Conservation (phyloP, 352 stramenopile genomes). For the Globisporangium irregulare region DNA sequence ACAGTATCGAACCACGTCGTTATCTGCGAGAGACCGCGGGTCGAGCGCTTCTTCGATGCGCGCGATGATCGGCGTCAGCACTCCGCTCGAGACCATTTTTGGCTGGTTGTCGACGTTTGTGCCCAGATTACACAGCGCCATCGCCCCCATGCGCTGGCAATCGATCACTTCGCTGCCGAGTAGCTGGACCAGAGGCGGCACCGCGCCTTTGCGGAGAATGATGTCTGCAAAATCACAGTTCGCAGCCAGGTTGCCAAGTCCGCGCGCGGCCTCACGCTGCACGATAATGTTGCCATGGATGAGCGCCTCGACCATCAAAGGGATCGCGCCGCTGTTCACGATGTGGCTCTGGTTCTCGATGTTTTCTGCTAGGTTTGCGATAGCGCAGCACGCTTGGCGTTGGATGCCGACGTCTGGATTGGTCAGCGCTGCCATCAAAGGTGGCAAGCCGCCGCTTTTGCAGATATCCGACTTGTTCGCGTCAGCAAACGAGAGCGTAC, state of each 20-base stretch:
- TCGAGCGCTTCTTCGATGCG: conserved; percentile 90
- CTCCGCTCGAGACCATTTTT: conserved; percentile 85
- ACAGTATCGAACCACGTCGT: conserved; percentile 95
- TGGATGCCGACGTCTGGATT: conserved; percentile 78
- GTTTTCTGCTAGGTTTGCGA: conserved; percentile 94
- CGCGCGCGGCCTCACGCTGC: conserved; percentile 91
- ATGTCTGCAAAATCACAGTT: conserved; percentile 95
- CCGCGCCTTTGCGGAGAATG: conserved; percentile 87
- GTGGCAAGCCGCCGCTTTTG: conserved; percentile 89
- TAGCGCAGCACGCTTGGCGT: conserved; percentile 91
- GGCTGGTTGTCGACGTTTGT: conserved; percentile 94
- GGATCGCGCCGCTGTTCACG: conserved; percentile 86
- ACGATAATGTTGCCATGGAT: conserved; percentile 72
- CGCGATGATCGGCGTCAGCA: conserved; percentile 87
- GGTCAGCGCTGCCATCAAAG: conserved; percentile 80
- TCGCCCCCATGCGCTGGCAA: conserved; percentile 94
- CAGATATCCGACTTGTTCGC: conserved; percentile 95
- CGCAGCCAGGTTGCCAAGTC: conserved; percentile 92
- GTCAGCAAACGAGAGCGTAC: conserved; percentile 90
- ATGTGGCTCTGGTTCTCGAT: conserved; percentile 93
- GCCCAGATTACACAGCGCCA: conserved; percentile 94
- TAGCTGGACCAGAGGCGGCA: conserved; percentile 84
- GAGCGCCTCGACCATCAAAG: conserved; percentile 82
- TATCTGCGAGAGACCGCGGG: conserved; percentile 89
- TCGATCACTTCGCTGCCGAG: conserved; percentile 88